These are phyloP conservation scores for Wallacemonas sp. DNA, from an alignment of 208 protist genomes.

Conservation along the genomic window DNA sequence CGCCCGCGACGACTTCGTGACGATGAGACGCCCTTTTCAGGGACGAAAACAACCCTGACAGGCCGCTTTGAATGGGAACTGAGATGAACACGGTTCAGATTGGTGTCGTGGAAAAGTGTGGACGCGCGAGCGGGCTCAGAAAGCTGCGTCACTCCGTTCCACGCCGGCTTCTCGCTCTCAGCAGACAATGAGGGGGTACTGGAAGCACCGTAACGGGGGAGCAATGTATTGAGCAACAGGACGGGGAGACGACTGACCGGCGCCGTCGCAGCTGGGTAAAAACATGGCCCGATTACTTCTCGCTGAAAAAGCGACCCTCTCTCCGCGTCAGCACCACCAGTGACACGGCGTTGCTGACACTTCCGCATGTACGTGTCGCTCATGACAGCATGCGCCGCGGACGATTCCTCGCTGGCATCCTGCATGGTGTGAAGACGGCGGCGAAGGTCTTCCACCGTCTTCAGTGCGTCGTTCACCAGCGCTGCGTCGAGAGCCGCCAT, in stretches of 20 bases:
- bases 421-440: constrained; percentile 1
- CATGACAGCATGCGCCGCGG: neutral
- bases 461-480: neutral
- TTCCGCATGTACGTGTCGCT: neutral
- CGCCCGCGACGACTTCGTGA: too few relatives aligned
- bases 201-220: neutral
- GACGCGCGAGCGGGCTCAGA: neutral
- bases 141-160: constrained; percentile 14
- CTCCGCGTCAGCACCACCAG: too few relatives aligned
- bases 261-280: constrained; percentile 32
- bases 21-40: too few relatives aligned
- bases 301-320: too few relatives aligned
- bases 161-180: neutral
- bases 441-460: constrained; percentile 3
- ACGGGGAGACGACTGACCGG: constrained; percentile 25
- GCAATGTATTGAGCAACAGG: neutral
- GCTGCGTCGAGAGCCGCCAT: neutral
- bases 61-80: too few relatives aligned
- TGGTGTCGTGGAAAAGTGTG: too few relatives aligned
- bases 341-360: too few relatives aligned
- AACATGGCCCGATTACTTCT: too few relatives aligned
- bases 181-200: neutral
- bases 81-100: too few relatives aligned
- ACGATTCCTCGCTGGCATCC: neutral
- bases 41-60: too few relatives aligned